Evolutionary conservation across 306 rosid species (phyloP).

Genomic region (Ziziphus jujuba): DNA sequence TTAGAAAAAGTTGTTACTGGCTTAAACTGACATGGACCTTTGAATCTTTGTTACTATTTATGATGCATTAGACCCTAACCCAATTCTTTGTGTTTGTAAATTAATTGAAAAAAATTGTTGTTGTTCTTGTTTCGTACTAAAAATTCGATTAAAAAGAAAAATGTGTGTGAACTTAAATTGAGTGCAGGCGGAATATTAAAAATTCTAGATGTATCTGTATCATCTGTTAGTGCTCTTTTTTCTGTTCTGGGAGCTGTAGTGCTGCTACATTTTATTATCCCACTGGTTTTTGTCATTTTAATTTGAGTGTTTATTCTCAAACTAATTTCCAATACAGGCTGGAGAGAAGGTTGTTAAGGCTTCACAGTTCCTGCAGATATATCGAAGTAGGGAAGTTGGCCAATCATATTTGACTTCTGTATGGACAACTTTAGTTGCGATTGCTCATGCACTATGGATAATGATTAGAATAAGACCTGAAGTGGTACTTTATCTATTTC

Average conservation of each 20-base stretch:
- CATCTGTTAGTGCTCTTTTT: constrained; percentile 6
- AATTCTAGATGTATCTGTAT: background rate
- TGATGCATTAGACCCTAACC: background rate
- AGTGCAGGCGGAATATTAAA: background rate
- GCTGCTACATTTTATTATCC: constrained; percentile 18
- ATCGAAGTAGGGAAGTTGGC: constrained; percentile 93
- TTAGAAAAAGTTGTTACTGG: background rate
- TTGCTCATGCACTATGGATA: constrained; percentile 66
- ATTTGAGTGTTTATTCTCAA: constrained; percentile 14
- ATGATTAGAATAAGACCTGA: constrained; percentile 86
- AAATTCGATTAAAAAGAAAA: too few species aligned
- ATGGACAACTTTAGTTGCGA: constrained; percentile 79
- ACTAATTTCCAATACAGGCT: constrained; percentile 42
- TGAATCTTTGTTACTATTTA: background rate
- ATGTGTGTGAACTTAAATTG: background rate
- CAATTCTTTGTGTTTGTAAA: too few species aligned
- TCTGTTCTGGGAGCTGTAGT: constrained; percentile 6
- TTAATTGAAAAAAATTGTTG: too few species aligned
- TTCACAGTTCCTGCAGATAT: constrained; percentile 77
- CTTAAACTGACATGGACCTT: background rate
- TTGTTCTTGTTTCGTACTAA: too few species aligned
- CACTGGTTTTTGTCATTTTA: constrained; percentile 14
- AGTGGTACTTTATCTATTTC: constrained; percentile 61
- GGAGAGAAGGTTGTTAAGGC: constrained; percentile 32
- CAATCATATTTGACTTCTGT: constrained; percentile 90